Conservation (phyloP, 371 early-diverging fungal genomes). For the Syncephalastrum racemosum region DNA sequence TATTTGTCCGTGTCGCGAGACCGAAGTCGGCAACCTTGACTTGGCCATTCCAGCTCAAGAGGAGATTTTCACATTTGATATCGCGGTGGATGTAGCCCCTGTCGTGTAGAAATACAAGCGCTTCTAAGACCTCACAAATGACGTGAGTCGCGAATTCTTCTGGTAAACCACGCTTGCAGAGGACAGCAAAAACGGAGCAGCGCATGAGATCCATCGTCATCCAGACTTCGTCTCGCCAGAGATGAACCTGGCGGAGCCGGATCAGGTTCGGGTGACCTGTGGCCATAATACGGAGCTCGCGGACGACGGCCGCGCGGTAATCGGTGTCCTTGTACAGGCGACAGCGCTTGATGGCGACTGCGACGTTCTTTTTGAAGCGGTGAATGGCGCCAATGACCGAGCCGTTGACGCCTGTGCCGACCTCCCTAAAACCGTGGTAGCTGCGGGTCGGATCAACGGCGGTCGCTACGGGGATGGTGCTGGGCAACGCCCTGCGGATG, state of each 20-base stretch:
- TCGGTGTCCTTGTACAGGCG: conserved; percentile 31
- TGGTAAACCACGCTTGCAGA: conserved; percentile 32
- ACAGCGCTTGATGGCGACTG: conserved; percentile 39
- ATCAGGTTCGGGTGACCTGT: conserved; percentile 36
- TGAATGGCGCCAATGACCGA: conserved; percentile 34
- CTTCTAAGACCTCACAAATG: conserved; percentile 40
- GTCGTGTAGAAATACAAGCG: conserved; percentile 28
- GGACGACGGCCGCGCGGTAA: conserved; percentile 37
- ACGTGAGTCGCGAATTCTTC: conserved; percentile 37
- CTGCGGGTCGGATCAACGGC: conserved; percentile 44
- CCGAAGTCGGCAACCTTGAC: conserved; percentile 50
- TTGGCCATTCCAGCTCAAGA: conserved; percentile 36
- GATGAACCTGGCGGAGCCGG: conserved; percentile 26
- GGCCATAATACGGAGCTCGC: conserved; percentile 44
- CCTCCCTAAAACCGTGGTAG: conserved; percentile 45
- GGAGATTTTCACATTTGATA: conserved; percentile 45
- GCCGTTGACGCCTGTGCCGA: conserved; percentile 54
- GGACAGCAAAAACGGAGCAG: conserved; percentile 40
- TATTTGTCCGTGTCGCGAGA: conserved; percentile 30
- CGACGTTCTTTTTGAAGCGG: conserved; percentile 21
- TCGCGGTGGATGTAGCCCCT: conserved; percentile 47
- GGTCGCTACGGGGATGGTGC: conserved; percentile 26
- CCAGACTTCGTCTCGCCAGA: conserved; percentile 36
- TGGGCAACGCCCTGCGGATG: conserved; percentile 47
- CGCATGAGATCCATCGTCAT: conserved; percentile 48